Evolutionary conservation across 768 basidiomycete genomes (phyloP).

Genomic region (Tylopilus subfusipes): DNA sequence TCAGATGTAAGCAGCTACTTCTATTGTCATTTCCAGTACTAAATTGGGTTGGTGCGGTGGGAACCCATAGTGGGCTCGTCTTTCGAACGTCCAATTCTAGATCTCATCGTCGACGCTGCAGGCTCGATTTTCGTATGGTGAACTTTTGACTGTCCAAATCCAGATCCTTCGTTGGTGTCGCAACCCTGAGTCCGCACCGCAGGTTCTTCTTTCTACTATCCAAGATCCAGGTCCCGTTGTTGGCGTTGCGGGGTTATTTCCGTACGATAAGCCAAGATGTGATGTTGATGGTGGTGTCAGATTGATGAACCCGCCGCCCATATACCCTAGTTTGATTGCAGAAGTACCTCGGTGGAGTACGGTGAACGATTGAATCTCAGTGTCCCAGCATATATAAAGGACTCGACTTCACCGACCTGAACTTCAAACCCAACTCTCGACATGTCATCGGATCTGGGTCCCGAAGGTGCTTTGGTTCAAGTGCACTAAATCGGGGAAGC

Average conservation of each 20-base stretch:
- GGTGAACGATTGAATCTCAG: not conserved
- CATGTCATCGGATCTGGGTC: not conserved
- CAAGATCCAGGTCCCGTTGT: not conserved
- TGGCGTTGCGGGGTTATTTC: not conserved
- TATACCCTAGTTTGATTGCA: not conserved
- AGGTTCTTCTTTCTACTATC: too few relatives aligned
- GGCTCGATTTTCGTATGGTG: not conserved
- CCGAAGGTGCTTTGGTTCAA: not conserved
- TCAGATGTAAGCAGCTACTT: too few relatives aligned
- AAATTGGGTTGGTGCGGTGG: too few relatives aligned
- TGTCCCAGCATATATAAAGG: not conserved
- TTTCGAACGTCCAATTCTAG: not conserved
- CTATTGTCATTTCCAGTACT: too few relatives aligned
- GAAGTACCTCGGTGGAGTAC: not conserved
- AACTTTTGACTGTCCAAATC: not conserved
- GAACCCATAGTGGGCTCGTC: too few relatives aligned
- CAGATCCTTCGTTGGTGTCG: not conserved
- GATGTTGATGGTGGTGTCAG: not conserved
- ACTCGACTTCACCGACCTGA: not conserved
- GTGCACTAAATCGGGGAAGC: not conserved
- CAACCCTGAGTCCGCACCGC: too few relatives aligned
- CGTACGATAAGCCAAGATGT: not conserved
- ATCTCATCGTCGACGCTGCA: not conserved
- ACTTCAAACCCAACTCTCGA: not conserved
- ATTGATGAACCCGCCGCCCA: not conserved